Evolutionary conservation across 129 eudicot species (phyloP).

Genomic region (Lactuca saligna): DNA sequence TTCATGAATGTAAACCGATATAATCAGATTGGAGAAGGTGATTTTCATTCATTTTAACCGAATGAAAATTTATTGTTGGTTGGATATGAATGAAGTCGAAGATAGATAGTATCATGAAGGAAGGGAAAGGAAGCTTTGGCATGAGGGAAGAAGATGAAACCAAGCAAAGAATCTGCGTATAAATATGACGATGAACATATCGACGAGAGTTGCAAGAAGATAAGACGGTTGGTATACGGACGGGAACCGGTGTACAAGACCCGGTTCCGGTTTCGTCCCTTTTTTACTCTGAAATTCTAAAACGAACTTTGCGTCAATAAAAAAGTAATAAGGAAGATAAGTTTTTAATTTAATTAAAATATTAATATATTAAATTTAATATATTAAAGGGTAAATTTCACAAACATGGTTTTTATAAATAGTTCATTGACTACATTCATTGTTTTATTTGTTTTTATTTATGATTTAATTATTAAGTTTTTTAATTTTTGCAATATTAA

Average conservation of each 20-base stretch:
- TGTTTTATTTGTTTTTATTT: too few relatives aligned
- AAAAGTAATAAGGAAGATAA: background rate
- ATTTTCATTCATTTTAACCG: background rate
- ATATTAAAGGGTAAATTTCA: too few relatives aligned
- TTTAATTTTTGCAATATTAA: background rate
- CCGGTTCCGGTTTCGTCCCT: background rate
- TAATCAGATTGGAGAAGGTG: background rate
- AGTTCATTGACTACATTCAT: too few relatives aligned
- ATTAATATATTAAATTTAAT: too few relatives aligned
- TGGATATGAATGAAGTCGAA: constrained; percentile 10
- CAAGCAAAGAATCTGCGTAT: constrained; percentile 15
- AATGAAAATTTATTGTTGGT: background rate
- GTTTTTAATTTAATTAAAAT: too few relatives aligned
- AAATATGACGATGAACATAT: background rate
- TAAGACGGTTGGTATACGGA: constrained; percentile 8
- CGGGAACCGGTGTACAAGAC: background rate
- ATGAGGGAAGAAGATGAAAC: background rate
- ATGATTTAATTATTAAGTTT: too few relatives aligned
- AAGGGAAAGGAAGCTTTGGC: constrained; percentile 30
- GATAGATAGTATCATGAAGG: background rate
- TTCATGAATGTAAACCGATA: constrained; percentile 13
- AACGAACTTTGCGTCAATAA: background rate
- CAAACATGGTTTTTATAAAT: too few relatives aligned
- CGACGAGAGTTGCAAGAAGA: constrained; percentile 12
- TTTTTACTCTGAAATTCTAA: background rate